A percentile compares a stretch with the other conserved stretches of the same genome.
Conservation (phyloP, 2,329 filamentous ascomycete species). For the Raffaelea albimanens region DNA sequence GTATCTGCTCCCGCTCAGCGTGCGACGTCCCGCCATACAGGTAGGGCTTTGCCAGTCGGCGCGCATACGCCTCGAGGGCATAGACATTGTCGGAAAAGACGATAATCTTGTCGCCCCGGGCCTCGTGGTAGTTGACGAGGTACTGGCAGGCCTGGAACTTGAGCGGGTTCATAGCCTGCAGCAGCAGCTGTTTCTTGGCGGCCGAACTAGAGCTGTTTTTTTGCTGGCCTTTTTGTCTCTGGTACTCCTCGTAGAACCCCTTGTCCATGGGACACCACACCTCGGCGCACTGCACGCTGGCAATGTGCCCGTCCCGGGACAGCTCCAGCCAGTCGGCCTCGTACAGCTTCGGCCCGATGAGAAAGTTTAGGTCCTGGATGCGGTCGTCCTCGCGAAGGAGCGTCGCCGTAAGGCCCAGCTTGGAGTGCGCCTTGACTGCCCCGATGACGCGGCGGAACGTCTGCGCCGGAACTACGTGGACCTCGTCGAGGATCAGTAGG, state of each 20-base stretch:
- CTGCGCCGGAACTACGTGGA: slow-evolving; percentile 92
- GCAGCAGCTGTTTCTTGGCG: slow-evolving; percentile 25
- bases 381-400: slow-evolving; percentile 95
- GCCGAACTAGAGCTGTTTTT: slow-evolving; percentile 30
- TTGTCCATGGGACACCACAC: slow-evolving; percentile 99
- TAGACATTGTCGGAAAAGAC: slow-evolving; percentile 98
- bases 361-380: slow-evolving; percentile 92
- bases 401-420: slow-evolving; percentile 88
- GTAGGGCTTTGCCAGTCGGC: slow-evolving; percentile 74
- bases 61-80: slow-evolving; percentile 75
- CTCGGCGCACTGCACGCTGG: slow-evolving; percentile 92
- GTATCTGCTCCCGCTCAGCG: slow-evolving; percentile 71
- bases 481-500: slow-evolving; percentile 92
- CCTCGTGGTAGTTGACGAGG: slow-evolving; percentile 95
- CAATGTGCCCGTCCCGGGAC: slow-evolving; percentile 92
- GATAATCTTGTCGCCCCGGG: slow-evolving; percentile 91
- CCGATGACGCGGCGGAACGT: slow-evolving; percentile 94
- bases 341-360: slow-evolving; percentile 95
- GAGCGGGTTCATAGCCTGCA: slow-evolving; percentile 95
- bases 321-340: slow-evolving; percentile 99
- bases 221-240: too few species aligned
- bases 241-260: slow-evolving; percentile 93
- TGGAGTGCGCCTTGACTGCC: slow-evolving; percentile 87
- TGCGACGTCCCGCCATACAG: slow-evolving; percentile 88
- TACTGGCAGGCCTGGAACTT: slow-evolving; percentile 98